Conservation (phyloP, 441 rosid species). For the Isatis lusitanica region DNA sequence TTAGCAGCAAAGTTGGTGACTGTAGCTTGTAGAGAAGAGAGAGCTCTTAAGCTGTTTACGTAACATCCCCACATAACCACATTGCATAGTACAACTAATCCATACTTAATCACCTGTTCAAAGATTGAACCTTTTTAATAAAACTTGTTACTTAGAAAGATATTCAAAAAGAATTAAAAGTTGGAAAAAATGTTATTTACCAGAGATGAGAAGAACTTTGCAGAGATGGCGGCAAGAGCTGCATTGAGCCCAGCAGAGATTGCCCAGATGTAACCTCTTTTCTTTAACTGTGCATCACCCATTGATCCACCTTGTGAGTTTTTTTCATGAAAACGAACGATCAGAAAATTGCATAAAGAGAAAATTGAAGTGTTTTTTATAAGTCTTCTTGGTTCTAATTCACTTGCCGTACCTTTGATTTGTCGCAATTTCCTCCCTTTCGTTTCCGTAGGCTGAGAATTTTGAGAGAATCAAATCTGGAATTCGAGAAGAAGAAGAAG, state of each 20-base stretch:
- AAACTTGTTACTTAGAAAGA: too few relatives aligned
- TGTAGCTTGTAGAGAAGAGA: conserved; percentile 80
- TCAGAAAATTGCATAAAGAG: too few relatives aligned
- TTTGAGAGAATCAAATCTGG: too few relatives aligned
- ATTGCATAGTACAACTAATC: conserved; percentile 65
- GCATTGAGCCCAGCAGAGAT: conserved; percentile 71
- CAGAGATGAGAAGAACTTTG: conserved; percentile 61
- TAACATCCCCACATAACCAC: conserved; percentile 90
- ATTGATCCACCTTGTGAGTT: not conserved
- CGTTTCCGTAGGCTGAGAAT: too few relatives aligned
- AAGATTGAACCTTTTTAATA: not conserved
- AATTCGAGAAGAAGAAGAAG: too few relatives aligned
- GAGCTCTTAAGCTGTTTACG: conserved; percentile 80
- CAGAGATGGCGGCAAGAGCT: conserved; percentile 75
- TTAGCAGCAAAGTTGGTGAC: conserved; percentile 83
- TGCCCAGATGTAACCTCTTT: conserved; percentile 73
- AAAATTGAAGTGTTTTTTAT: too few relatives aligned
- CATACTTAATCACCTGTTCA: conserved; percentile 54
- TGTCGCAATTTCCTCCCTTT: too few relatives aligned
- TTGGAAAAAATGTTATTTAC: conserved; percentile 21
- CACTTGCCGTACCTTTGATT: too few relatives aligned
- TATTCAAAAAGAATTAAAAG: not conserved
- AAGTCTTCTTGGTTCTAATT: too few relatives aligned
- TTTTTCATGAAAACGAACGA: too few relatives aligned
- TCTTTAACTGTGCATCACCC: conserved; percentile 31